Evolutionary conservation across 2,329 filamentous ascomycete genomes (phyloP), one percentile per base, ranked within the genome.

Genomic region (Hirsutella thompsonii): DNA sequence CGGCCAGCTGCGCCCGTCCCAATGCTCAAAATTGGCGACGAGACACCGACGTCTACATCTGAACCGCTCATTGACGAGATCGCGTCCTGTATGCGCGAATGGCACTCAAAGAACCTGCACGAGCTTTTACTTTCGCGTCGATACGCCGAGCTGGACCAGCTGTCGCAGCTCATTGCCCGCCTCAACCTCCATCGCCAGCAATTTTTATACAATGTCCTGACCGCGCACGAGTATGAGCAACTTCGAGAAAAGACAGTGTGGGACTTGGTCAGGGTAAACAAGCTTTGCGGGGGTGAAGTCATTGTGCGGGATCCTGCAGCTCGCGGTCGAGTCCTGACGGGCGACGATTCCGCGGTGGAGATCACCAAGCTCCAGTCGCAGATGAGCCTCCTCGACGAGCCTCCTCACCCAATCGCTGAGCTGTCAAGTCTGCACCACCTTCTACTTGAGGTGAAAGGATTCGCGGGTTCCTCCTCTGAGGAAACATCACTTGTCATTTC

Each of bases 1-100:
- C 87, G 86, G 52, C 92, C 90, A 23, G 77, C 87, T 10, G 93
- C 93, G 10, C 92, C 92, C 0, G 89, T 98, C 8, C 92, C 92
- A 4, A 92, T 96, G 83, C 72, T 98, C 40, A 94, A 95, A 61
- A 90, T 98, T 57, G 92, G 92, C 44, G 92, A 98, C 55, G 92
- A 98, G 66, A 94, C 88, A 2, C 86, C 89, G 1, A 94, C 87
- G 0, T 95, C 88, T 5, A 70, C 76, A 14, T 80, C 84, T 8
- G 93, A 98, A 58, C 92, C 92, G 2, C 64, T 98, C 46, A 89
- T 98, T 20, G 92, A 98, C 61, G 92, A 98, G 60, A 96, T 98
- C 52, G 89, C 92, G 13, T 95, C 89, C 3, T 98, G 92, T 58
- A 66, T 98, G 47, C 79, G 92, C 51, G 92, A 98, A 71, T 98